A percentile compares a stretch with the other conserved stretches of the same genome.
Conservation (phyloP, 352 stramenopile species). For the Phytopythium litorale region DNA sequence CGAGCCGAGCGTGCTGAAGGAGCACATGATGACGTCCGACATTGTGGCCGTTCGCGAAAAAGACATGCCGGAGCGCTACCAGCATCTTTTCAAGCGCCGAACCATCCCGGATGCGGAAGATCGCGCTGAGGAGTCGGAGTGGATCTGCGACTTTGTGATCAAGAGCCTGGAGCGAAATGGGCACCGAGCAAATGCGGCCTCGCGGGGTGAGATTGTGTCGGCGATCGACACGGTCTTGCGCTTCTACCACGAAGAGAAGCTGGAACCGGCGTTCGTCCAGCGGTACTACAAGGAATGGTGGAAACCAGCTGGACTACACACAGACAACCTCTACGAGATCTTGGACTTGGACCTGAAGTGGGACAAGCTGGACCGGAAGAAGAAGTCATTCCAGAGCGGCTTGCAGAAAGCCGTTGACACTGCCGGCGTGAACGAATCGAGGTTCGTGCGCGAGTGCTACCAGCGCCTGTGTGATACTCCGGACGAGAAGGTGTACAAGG, state of each 20-base stretch:
- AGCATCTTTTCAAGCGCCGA: conserved; percentile 65
- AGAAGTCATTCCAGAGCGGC: conserved; percentile 65
- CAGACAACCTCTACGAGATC: conserved; percentile 83
- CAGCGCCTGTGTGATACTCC: conserved; percentile 63
- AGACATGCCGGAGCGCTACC: conserved; percentile 79
- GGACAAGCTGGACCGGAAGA: conserved; percentile 86
- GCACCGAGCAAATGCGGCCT: conserved; percentile 44
- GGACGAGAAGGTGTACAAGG: conserved; percentile 82
- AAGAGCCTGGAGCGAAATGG: conserved; percentile 66
- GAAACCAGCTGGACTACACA: conserved; percentile 81
- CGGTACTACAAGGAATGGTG: conserved; percentile 91
- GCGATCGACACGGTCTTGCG: conserved; percentile 85
- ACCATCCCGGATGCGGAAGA: conserved; percentile 83
- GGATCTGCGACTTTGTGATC: conserved; percentile 86
- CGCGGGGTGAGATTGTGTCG: conserved; percentile 80
- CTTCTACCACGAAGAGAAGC: conserved; percentile 88
- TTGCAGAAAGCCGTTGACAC: conserved; percentile 66
- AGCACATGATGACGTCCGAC: conserved; percentile 88
- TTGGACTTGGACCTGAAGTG: conserved; percentile 85
- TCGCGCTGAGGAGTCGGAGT: conserved; percentile 83
- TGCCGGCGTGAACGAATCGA: conserved; percentile 67
- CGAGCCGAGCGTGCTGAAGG: conserved; percentile 81
- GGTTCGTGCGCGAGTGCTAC: conserved; percentile 82
- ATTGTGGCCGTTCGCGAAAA: conserved; percentile 75
- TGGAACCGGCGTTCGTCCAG: conserved; percentile 86